phyloP scores from a whole-genome alignment of 768 basidiomycete genomes.

The Tremella yokohamensis region DNA sequence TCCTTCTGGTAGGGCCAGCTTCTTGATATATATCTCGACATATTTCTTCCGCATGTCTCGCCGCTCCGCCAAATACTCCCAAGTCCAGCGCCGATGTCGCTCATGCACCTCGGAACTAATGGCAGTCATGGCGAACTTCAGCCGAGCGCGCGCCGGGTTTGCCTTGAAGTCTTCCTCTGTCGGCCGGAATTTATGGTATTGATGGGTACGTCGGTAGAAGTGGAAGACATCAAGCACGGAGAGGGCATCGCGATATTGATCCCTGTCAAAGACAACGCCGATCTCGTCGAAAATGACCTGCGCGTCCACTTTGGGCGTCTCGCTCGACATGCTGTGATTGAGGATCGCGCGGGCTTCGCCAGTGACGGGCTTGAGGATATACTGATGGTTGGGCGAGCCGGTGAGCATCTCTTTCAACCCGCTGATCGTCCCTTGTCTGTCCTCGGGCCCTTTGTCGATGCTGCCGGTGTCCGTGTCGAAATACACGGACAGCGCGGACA shows the following conservation, averaged over 20 bases:
- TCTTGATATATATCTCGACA: constrained; percentile 72
- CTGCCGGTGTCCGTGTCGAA: constrained; percentile 88
- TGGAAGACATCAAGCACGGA: constrained; percentile 95
- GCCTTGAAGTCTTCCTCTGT: constrained; percentile 59
- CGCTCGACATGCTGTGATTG: constrained; percentile 69
- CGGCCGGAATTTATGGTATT: constrained; percentile 83
- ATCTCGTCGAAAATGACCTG: constrained; percentile 89
- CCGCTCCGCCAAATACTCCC: constrained; percentile 82
- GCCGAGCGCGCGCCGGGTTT: constrained; percentile 65
- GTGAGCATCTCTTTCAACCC: constrained; percentile 65
- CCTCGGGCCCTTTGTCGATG: constrained; percentile 61
- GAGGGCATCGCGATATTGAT: constrained; percentile 90
- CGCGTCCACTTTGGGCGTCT: constrained; percentile 79
- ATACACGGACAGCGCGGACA: constrained; percentile 84
- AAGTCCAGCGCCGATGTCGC: constrained; percentile 79
- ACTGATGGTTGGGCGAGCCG: constrained; percentile 67
- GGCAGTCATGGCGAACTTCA: constrained; percentile 73
- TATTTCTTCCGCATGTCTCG: constrained; percentile 82
- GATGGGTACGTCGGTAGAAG: constrained; percentile 69
- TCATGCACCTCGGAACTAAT: constrained; percentile 81
- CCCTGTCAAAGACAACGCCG: constrained; percentile 80
- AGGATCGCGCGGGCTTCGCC: constrained; percentile 85
- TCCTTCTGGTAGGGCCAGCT: constrained; percentile 52
- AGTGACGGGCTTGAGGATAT: constrained; percentile 89
- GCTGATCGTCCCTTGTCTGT: constrained; percentile 62